phyloP scores from a whole-genome alignment of 768 basidiomycete species.

The Kwoniella sp. region DNA sequence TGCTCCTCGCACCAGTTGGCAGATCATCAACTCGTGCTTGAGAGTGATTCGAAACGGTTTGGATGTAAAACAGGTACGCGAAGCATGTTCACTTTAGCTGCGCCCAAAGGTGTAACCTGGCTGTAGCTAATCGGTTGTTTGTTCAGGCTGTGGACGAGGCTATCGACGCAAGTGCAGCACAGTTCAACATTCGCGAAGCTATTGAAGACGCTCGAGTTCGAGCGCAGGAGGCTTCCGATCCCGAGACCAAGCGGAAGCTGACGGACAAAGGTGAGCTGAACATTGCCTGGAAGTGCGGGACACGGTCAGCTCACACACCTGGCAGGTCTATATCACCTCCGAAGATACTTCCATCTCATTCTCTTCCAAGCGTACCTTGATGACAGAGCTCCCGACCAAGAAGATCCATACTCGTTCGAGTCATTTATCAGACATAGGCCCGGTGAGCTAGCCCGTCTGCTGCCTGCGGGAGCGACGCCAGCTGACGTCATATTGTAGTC shows the following conservation, averaged over 20 bases:
- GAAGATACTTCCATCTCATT: conserved; percentile 81
- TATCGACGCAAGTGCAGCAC: conserved; percentile 79
- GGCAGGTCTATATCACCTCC: conserved; percentile 74
- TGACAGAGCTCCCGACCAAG: conserved; percentile 71
- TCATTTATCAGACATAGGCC: conserved; percentile 80
- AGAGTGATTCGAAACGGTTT: conserved; percentile 84
- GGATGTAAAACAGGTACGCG: conserved; percentile 68
- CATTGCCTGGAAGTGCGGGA: background rate
- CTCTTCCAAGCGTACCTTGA: conserved; percentile 88
- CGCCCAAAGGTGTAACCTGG: no score
- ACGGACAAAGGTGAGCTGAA: conserved; percentile 68
- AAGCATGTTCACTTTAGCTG: background rate
- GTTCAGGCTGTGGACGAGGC: conserved; percentile 57
- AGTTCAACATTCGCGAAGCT: conserved; percentile 81
- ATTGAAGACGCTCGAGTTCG: conserved; percentile 79
- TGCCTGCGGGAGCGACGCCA: background rate
- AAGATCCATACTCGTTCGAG: conserved; percentile 64
- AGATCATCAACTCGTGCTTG: conserved; percentile 76
- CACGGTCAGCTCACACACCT: conserved; percentile 17
- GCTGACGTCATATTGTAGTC: conserved; percentile 59
- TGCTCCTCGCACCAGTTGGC: conserved; percentile 38
- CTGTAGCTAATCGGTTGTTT: background rate
- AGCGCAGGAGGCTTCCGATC: conserved; percentile 76
- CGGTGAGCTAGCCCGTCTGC: conserved; percentile 59
- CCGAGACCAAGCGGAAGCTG: conserved; percentile 66